These are phyloP conservation scores for Stephania yunnanensis DNA, from an alignment of 164 flowering plant genomes.

Conservation along the genomic window DNA sequence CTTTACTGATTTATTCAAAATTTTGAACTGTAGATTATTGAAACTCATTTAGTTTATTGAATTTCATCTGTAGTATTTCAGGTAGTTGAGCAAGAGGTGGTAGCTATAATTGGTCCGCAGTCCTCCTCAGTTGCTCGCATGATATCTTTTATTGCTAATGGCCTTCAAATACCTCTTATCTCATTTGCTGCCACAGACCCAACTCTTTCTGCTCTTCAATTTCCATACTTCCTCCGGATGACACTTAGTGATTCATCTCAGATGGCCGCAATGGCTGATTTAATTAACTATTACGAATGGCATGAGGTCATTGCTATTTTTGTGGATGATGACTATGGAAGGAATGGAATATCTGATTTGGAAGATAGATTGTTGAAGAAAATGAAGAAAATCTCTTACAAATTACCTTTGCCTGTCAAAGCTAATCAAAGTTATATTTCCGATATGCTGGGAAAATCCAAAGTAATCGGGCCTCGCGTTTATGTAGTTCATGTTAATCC, in stretches of 20 bases:
- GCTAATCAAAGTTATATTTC: constrained; percentile 24
- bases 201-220: constrained; percentile 70
- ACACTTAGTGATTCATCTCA: constrained; percentile 58
- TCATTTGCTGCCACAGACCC: constrained; percentile 87
- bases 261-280: constrained; percentile 73
- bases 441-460: constrained; percentile 33
- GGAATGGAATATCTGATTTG: constrained; percentile 59
- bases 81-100: constrained; percentile 50
- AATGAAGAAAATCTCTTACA: constrained; percentile 33
- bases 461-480: constrained; percentile 51
- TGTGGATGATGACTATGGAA: constrained; percentile 68
- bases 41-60: constrained; percentile 3
- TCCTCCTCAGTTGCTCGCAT: constrained; percentile 76
- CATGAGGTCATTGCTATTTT: constrained; percentile 52
- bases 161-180: constrained; percentile 68
- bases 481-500: constrained; percentile 67
- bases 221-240: constrained; percentile 59
- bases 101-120: constrained; percentile 78
- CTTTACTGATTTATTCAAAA: background rate
- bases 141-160: constrained; percentile 52
- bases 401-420: constrained; percentile 33
- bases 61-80: constrained; percentile 51
- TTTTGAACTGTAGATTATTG: background rate
- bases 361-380: constrained; percentile 46
- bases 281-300: constrained; percentile 56